Conservation (phyloP, 805 yeast species). For the Millerago galiae region DNA sequence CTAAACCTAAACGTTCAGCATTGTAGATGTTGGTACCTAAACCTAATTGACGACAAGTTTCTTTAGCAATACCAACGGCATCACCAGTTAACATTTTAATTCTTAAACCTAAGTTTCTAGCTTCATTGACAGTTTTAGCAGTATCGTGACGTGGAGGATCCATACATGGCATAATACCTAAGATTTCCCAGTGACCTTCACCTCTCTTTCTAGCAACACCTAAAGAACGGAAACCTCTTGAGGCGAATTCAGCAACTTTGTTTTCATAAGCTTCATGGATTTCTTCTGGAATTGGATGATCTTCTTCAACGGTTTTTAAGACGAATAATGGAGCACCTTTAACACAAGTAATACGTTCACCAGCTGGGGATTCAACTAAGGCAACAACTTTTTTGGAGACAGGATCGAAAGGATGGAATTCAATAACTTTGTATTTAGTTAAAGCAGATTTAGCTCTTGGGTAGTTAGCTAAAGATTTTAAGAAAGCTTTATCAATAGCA, state of each 20-base stretch:
- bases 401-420: constrained; percentile 97
- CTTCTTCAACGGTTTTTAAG: constrained; percentile 93
- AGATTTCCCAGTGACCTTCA: constrained; percentile 96
- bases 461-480: constrained; percentile 79
- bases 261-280: constrained; percentile 90
- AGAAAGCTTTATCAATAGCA: constrained; percentile 95
- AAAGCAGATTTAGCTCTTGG: constrained; percentile 92
- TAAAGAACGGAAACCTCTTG: constrained; percentile 96
- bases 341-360: constrained; percentile 91
- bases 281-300: constrained; percentile 93
- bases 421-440: constrained; percentile 88
- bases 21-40: constrained; percentile 94
- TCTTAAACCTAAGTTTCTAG: constrained; percentile 84
- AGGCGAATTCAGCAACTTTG: constrained; percentile 96
- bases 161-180: constrained; percentile 98
- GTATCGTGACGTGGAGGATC: constrained; percentile 99
- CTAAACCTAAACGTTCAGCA: constrained; percentile 94
- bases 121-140: constrained; percentile 89
- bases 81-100: constrained; percentile 99
- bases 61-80: constrained; percentile 98
- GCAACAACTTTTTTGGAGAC: constrained; percentile 96
- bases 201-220: constrained; percentile 99
- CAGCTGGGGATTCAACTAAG: constrained; percentile 91
- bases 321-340: constrained; percentile 98
- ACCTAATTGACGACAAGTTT: constrained; percentile 96